Evolutionary conservation across 177 flowering plant species (phyloP), one percentile per base, ranked within the genome.

Genomic region (Vitis hybrid): DNA sequence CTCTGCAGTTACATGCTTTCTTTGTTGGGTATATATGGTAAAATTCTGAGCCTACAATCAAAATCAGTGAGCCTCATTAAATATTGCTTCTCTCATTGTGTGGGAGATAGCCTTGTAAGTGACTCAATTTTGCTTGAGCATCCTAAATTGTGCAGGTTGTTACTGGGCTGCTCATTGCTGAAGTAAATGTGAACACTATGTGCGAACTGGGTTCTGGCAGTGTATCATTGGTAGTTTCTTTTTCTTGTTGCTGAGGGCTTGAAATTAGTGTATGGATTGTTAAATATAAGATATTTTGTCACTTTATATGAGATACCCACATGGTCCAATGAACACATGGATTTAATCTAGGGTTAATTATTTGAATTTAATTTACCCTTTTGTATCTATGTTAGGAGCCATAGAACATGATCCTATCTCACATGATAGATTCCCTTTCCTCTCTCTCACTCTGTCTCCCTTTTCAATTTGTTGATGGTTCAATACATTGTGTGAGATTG

Each of bases 181-280:
- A 94, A 88, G 97, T 94, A 52, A 94, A 94, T 78, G 91, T 94
- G 30, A 92, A 86, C 63, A 92, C 98, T 40, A 92, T 94, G 97
- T 88, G 94, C 67, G 95, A 94, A 77, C 81, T 92, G 77, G 98
- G 98, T 74, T 91, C 98, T 77, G 97, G 97, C 61, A 97, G 98
- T 50, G 98, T 94, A 30, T 92, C 98, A 62, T 69, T 92, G 93
- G 98, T 92, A 91, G 73, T 57, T 64, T 66, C 49, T n/a, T 14
- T 52, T 14, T 57, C 52, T 5, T 11, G 54, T 18, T 30, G 30
- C 12, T 62, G 13, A 62, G 14, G 3, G 18, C 19, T 62, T 32
- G 19, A 49, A 62, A 35, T 62, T 35, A 62, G 65, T 62, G 17
- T 40, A 40, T 40, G 48, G 10, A 40, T 40, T 7, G 10, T 8